Evolutionary conservation across 495 filamentous ascomycete species (phyloP), one percentile per base, ranked within the genome.

Genomic region (Aspergillus sclerotiicarbonarius): DNA sequence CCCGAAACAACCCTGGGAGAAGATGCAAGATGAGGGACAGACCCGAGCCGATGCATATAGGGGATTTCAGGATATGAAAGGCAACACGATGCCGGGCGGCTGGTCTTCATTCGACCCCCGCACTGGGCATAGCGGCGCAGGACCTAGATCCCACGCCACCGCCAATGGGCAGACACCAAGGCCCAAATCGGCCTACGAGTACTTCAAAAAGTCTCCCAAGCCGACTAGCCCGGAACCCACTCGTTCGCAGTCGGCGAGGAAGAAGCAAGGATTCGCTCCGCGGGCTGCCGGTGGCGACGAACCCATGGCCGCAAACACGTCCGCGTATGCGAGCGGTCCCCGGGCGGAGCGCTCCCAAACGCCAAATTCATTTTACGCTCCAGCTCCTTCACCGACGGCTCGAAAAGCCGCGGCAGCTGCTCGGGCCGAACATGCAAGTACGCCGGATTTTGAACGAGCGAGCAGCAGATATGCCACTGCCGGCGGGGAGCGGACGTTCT

Each of bases 11-110:
- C 57, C 66, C 10, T 75, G 71, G 66, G 60, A 68, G 39, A 70
- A 79, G 59, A 53, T 70, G 49, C 81, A 80, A 33, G 77, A 84
- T 39, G 79, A 82, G 39, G 68, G 75, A n/a, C 72, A 86, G 16
- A 79, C 80, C 15, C 73, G 83, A 53, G 76, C 77, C 6, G 81
- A 87, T 62, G 80, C 81, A 16, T 84, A 81, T 68, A 76, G 82
- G 39, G 88, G 86, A 3, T 94, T 88, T 77, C 80, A 88, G 61
- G 80, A 82, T n/a, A 88, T 92, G 85, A 82, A 80, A 64, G 75
- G 71, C 20, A 62, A 65, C 41, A 60, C 57, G 45, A 54, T 59
- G 46, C 51, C 60, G 32, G 47, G 47, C 15, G 71, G 71, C 12
- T 79, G 75, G 75, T 67, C 70, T 10, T 60, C 64, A 8, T 79